Conservation (phyloP, 2,329 filamentous ascomycete species). For the Chrysosporium keratinophilum region DNA sequence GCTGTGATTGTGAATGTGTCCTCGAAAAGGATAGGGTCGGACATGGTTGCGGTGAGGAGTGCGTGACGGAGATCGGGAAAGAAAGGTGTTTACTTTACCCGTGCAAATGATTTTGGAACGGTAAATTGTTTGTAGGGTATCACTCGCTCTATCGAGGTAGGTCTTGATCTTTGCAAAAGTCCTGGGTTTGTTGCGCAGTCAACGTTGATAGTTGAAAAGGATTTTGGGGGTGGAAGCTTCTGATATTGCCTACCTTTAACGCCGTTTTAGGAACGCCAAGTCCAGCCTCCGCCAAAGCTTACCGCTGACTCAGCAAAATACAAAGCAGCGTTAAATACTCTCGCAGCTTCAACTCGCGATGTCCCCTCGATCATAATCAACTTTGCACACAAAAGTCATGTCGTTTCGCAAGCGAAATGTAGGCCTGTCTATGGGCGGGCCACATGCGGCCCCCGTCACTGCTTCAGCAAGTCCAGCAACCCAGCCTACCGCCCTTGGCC, state of each 20-base stretch:
- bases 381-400: conserved; percentile 36
- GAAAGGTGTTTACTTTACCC: background rate
- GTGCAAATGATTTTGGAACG: background rate
- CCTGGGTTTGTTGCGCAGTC: background rate
- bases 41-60: conserved; percentile 45
- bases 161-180: too few species aligned
- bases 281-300: background rate
- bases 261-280: conserved; percentile 4
- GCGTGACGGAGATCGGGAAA: background rate
- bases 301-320: background rate
- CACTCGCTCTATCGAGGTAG: background rate
- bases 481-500: conserved; percentile 36
- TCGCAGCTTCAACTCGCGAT: background rate
- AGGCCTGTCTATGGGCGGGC: conserved; percentile 39
- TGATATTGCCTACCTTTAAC: background rate
- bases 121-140: background rate
- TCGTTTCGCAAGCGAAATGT: conserved; percentile 60
- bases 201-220: background rate
- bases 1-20: conserved; percentile 75
- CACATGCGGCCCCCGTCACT: conserved; percentile 27
- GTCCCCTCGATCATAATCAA: background rate
- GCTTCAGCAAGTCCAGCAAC: conserved; percentile 17
- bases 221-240: background rate
- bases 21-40: conserved; percentile 87
- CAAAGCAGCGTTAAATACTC: background rate